Conservation (phyloP, 2,329 filamentous ascomycete species). For the Aspergillus tubingensis region DNA sequence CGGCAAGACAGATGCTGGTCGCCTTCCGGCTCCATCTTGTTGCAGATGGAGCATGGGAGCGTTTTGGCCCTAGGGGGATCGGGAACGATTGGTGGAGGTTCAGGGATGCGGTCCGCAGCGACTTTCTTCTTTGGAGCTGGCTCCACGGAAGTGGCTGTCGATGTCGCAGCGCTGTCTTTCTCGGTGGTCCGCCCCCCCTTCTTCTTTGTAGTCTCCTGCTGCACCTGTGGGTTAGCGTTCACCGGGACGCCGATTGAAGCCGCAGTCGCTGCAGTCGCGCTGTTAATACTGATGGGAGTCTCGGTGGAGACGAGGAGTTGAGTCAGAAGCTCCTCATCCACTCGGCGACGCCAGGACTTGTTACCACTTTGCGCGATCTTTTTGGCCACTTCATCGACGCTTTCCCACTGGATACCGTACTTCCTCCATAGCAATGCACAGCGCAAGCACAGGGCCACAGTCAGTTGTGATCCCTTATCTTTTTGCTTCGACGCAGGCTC, state of each 20-base stretch:
- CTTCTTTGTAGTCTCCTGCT: conserved; percentile 61
- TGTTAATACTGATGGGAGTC: conserved; percentile 47
- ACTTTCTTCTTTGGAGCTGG: conserved; percentile 65
- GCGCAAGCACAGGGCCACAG: conserved; percentile 82
- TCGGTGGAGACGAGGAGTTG: conserved; percentile 50
- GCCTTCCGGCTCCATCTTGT: conserved; percentile 68
- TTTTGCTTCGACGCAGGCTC: conserved; percentile 69
- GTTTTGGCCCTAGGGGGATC: conserved; percentile 76
- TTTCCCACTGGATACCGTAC: conserved; percentile 94
- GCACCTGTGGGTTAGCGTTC: conserved; percentile 34
- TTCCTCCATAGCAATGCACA: conserved; percentile 94
- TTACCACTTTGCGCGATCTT: conserved; percentile 79
- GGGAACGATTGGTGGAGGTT: conserved; percentile 65
- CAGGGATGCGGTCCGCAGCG: conserved; percentile 56
- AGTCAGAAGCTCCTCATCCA: conserved; percentile 78
- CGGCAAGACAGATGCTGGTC: conserved; percentile 76
- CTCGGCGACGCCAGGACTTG: conserved; percentile 80
- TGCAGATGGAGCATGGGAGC: conserved; percentile 84
- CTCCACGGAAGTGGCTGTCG: conserved; percentile 47
- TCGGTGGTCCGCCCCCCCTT: conserved; percentile 55
- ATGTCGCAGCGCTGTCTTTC: conserved; percentile 53
- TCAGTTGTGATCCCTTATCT: conserved; percentile 73
- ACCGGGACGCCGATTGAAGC: conserved; percentile 45
- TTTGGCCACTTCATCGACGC: conserved; percentile 85
- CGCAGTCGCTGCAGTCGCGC: conserved; percentile 46